Percentiles rank a stretch among this genome's conserved stretches.
phyloP scores from a whole-genome alignment of 257 asterid species.

The Haberlea rhodopensis region DNA sequence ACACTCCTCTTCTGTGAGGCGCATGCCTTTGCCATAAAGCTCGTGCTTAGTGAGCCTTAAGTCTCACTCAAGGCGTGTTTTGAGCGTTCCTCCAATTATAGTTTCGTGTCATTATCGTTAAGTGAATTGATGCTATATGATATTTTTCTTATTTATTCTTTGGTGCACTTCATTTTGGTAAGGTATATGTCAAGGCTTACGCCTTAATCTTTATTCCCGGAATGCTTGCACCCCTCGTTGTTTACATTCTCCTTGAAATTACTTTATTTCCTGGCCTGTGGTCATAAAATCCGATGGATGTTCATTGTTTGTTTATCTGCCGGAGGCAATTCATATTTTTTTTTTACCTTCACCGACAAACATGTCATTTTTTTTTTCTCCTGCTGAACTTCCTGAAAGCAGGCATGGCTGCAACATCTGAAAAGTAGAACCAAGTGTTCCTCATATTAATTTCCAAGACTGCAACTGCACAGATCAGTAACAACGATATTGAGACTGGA shows the following conservation, averaged over 20 bases:
- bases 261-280: background rate
- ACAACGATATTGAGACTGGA: background rate
- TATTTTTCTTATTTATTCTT: no score
- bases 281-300: no score
- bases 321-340: no score
- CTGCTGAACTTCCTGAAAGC: background rate
- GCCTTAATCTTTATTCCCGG: no score
- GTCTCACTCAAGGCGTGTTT: background rate
- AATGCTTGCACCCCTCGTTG: no score
- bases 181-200: background rate
- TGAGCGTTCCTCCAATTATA: background rate
- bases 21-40: background rate
- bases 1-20: background rate
- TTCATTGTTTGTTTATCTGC: background rate
- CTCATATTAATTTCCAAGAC: background rate
- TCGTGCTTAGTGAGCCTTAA: background rate
- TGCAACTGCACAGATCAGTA: background rate
- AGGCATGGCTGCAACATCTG: background rate
- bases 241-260: background rate
- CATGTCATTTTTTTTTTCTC: background rate
- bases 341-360: no score
- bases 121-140: no score
- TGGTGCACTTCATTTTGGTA: no score
- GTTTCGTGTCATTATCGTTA: no score
- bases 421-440: background rate